Base-by-base conservation (phyloP, 345 rosid genomes). In the Pugionium dolabratum region DNA sequence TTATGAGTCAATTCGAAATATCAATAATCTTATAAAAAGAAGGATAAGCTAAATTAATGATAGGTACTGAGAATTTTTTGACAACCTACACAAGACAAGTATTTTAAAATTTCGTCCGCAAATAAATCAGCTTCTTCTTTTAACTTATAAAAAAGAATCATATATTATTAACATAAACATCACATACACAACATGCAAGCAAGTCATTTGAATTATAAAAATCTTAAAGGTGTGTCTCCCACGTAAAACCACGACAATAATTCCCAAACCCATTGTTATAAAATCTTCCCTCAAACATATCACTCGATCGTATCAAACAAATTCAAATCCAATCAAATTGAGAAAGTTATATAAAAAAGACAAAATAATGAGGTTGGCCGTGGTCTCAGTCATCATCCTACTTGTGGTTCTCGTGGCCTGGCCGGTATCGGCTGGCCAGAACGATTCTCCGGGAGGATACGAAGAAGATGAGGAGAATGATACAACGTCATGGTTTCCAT, bases 301-400 rank as follows among this genome's bases (percentile, higher is more conserved):
- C 55, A 50, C 69, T 60, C 60, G 47, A 69, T 46, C 54, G 49
- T 35, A 70, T 49, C 61, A 73, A 45, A 56, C 70, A 46, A 59
- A 59, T 8, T 11, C 70, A 41, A 58, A 42, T 5, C 40, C 42
- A 18, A 54, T 36, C 52, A 26, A 63, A 53, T 11, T 11, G 9
- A 18, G 8, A 65, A 51, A 64, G 11, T n/a, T n/a, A 49, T 7
- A 32, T 26, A 41, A 30, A 37, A 49, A 31, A 47, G 8, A 34
- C 26, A 28, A 62, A 10, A 56, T 1, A 48, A 78, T 78, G 81
- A 78, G 58, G 62, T 50, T 9, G 49, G 60, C 68, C 74, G 54
- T 62, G n/a, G 45, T 54, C 32, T 57, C 47, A 65, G 39, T 53
- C 47, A 55, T 58, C 48, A 9, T 62, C 57, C 43, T 75, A 36